A percentile compares a stretch with the other conserved stretches of the same genome.
phyloP scores from a whole-genome alignment of 2,329 filamentous ascomycete species.

The Exophiala calicioides region DNA sequence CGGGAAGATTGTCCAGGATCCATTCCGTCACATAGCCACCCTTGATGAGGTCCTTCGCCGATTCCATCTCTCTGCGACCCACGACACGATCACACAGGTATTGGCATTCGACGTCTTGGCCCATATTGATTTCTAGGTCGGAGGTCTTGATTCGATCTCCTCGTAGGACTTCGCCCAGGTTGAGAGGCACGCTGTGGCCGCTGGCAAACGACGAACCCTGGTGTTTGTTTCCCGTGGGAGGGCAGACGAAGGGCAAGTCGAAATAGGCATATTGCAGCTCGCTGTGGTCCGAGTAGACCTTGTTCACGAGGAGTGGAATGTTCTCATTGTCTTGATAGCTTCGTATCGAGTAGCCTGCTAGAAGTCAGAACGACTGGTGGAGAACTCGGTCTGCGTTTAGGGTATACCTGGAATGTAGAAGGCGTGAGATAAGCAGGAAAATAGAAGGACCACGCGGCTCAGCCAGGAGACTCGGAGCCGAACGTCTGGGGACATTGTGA shows the following conservation, averaged over 20 bases:
- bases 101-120: conserved; percentile 70
- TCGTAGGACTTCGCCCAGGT: conserved; percentile 82
- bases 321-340: conserved; percentile 74
- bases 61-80: conserved; percentile 63
- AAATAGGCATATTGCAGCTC: conserved; percentile 91
- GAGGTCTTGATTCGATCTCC: conserved; percentile 83
- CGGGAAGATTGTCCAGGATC: conserved; percentile 90
- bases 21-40: conserved; percentile 86
- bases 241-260: conserved; percentile 84
- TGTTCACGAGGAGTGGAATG: conserved; percentile 86
- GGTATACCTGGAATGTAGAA: conserved; percentile 83
- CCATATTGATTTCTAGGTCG: conserved; percentile 79
- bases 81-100: conserved; percentile 71
- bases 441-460: conserved; percentile 45
- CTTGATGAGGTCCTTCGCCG: conserved; percentile 70
- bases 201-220: conserved; percentile 69
- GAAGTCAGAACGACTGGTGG: conserved; percentile 14
- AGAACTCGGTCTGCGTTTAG: conserved; percentile 5
- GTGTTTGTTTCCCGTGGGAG: conserved; percentile 68
- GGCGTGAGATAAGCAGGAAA: conserved; percentile 59
- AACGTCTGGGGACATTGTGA: conserved; percentile 32
- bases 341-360: conserved; percentile 75
- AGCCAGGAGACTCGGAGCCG: conserved; percentile 33
- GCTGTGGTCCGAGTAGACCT: conserved; percentile 85
- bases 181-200: conserved; percentile 76